phyloP scores from a whole-genome alignment of 2,329 filamentous ascomycete species.

The Pseudogymnoascus sp. region DNA sequence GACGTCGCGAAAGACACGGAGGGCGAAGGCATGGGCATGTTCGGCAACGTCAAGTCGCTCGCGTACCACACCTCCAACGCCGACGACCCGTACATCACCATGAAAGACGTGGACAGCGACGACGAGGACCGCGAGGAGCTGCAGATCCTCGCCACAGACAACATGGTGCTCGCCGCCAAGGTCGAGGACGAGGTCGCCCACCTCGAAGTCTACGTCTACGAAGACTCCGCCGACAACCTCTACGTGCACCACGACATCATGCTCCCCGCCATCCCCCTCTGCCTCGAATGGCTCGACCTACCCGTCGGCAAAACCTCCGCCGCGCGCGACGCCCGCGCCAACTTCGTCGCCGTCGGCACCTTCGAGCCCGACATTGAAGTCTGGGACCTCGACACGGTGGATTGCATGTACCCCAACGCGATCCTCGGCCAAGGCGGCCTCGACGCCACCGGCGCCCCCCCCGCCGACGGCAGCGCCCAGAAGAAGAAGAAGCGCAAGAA shows the following conservation, averaged over 20 bases:
- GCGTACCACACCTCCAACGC: slow-evolving; percentile 92
- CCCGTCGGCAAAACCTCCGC: slow-evolving; percentile 65
- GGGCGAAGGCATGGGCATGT: slow-evolving; percentile 74
- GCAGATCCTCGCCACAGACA: slow-evolving; percentile 87
- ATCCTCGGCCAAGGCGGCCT: slow-evolving; percentile 69
- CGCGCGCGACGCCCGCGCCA: slow-evolving; percentile 61
- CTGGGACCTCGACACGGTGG: slow-evolving; percentile 92
- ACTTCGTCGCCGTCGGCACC: slow-evolving; percentile 90
- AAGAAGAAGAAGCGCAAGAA: slow-evolving; percentile 90
- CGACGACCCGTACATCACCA: slow-evolving; percentile 92
- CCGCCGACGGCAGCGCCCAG: slow-evolving; percentile 47
- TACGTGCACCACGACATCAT: slow-evolving; percentile 99
- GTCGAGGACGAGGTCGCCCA: slow-evolving; percentile 96
- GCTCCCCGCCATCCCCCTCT: slow-evolving; percentile 92
- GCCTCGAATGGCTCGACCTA: slow-evolving; percentile 90
- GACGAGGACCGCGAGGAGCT: slow-evolving; percentile 89
- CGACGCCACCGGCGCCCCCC: slow-evolving; percentile 38
- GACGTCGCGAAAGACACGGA: slow-evolving; percentile 59
- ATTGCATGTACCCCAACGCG: slow-evolving; percentile 97
- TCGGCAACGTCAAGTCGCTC: slow-evolving; percentile 87
- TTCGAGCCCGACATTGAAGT: slow-evolving; percentile 99
- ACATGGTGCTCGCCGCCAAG: slow-evolving; percentile 83
- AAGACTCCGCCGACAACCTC: slow-evolving; percentile 88
- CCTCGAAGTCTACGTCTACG: slow-evolving; percentile 94
- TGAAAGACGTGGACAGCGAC: slow-evolving; percentile 55